Evolutionary conservation across 2,329 filamentous ascomycete genomes (phyloP).

Genomic region (Pyricularia grisea): DNA sequence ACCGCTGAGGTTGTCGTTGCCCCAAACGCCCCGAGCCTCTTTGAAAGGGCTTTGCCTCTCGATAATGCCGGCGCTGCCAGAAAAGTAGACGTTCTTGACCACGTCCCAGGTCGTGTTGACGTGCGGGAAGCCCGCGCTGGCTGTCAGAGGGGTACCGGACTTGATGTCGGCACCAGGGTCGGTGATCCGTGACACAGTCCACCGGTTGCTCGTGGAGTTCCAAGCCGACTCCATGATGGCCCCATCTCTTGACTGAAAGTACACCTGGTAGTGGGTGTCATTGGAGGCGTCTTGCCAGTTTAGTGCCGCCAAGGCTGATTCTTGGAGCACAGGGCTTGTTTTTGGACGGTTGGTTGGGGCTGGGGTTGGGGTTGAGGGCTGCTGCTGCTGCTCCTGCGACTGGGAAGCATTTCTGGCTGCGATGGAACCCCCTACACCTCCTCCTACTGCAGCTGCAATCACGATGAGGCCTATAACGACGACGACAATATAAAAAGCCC

Average conservation of each 20-base stretch:
- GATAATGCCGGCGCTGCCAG: conserved; percentile 4
- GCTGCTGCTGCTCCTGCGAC: not conserved
- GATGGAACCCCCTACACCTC: not conserved
- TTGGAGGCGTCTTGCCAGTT: not conserved
- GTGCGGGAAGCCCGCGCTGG: not conserved
- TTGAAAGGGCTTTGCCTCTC: conserved; percentile 6
- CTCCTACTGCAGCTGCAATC: not conserved
- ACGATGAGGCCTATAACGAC: not conserved
- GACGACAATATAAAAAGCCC: not conserved
- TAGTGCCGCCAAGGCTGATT: not conserved
- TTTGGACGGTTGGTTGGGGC: not conserved
- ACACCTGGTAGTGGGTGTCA: not conserved
- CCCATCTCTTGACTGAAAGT: not conserved
- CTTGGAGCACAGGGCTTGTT: not conserved
- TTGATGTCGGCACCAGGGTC: conserved; percentile 6
- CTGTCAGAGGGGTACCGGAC: conserved; percentile 5
- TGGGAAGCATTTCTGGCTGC: not conserved
- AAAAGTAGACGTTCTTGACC: conserved; percentile 6
- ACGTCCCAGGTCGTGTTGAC: not conserved
- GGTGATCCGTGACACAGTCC: conserved; percentile 7
- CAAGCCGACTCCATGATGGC: conserved; percentile 8
- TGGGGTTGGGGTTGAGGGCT: not conserved
- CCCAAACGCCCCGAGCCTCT: conserved; percentile 5
- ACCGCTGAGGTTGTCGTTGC: conserved; percentile 8
- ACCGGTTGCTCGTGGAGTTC: conserved; percentile 3